A percentile compares a stretch with the other conserved stretches of the same genome.
These are phyloP conservation scores for Laguncularia racemosa DNA, from an alignment of 345 rosid genomes.

Conservation along the genomic window DNA sequence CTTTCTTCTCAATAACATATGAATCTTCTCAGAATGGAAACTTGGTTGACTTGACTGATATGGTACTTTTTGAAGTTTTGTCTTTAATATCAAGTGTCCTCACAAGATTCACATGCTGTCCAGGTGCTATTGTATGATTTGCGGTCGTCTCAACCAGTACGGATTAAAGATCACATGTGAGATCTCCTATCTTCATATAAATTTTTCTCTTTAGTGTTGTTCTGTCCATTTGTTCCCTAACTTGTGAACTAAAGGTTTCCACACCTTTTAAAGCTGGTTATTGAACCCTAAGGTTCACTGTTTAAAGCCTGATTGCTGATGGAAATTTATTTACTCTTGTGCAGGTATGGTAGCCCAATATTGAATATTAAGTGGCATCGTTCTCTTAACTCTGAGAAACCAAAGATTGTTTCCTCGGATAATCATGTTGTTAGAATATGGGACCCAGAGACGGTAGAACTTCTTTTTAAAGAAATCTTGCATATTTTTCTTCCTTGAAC, in stretches of 20 bases:
- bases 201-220: neutral
- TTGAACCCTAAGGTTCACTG: conserved; percentile 2
- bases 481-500: neutral
- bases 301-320: conserved; percentile 8
- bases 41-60: too few relatives aligned
- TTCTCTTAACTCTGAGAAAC: conserved; percentile 66
- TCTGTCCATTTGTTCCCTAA: conserved; percentile 1
- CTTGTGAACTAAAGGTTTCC: neutral
- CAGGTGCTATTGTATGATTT: conserved; percentile 89
- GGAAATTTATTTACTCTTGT: conserved; percentile 6
- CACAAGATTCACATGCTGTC: conserved; percentile 5
- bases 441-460: conserved; percentile 86
- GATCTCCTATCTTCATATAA: conserved; percentile 13
- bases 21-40: too few relatives aligned
- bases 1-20: too few relatives aligned
- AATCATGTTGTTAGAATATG: conserved; percentile 83
- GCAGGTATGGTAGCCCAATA: conserved; percentile 88
- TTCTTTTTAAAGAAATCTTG: neutral
- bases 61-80: too few relatives aligned
- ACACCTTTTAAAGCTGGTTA: conserved; percentile 5
- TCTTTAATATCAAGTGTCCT: too few relatives aligned
- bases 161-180: conserved; percentile 92
- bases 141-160: conserved; percentile 74
- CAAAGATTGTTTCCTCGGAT: conserved; percentile 74
- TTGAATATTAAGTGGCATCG: conserved; percentile 90